phyloP scores from a whole-genome alignment of 75 land plant genomes.

The Pinus taeda region DNA sequence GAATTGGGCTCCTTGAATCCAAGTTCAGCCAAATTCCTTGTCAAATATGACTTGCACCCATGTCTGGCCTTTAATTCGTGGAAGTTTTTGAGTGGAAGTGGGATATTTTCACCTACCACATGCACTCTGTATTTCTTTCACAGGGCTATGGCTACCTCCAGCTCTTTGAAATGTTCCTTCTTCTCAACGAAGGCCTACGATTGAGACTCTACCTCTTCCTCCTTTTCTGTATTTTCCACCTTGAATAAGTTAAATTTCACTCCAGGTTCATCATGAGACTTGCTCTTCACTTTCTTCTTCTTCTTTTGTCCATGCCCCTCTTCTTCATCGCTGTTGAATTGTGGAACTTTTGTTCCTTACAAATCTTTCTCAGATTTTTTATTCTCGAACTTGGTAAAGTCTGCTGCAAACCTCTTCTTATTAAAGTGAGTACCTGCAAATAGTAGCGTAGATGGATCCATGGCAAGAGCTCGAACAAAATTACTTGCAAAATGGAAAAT shows the following conservation, averaged over 20 bases:
- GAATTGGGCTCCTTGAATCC: too few relatives aligned
- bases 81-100: slow-evolving; percentile 68
- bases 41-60: too few relatives aligned
- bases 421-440: slow-evolving; percentile 67
- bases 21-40: too few relatives aligned
- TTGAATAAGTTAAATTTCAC: slow-evolving; percentile 57
- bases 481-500: too few relatives aligned
- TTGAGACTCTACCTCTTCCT: not conserved
- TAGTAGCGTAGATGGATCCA: slow-evolving; percentile 26
- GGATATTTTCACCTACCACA: slow-evolving; percentile 66
- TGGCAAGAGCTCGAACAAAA: too few relatives aligned
- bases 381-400: slow-evolving; percentile 55
- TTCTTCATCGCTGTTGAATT: not conserved
- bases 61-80: slow-evolving; percentile 60
- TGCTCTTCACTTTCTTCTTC: slow-evolving; percentile 22
- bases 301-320: slow-evolving; percentile 5
- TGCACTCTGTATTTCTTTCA: slow-evolving; percentile 78
- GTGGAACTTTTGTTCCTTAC: not conserved
- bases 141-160: slow-evolving; percentile 25
- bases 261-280: slow-evolving; percentile 9
- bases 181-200: not conserved
- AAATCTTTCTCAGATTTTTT: not conserved
- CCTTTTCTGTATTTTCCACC: not conserved
- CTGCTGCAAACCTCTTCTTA: slow-evolving; percentile 54
- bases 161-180: slow-evolving; percentile 1